These are phyloP conservation scores for Dovyalis caffra DNA, from an alignment of 345 rosid genomes.

Conservation along the genomic window DNA sequence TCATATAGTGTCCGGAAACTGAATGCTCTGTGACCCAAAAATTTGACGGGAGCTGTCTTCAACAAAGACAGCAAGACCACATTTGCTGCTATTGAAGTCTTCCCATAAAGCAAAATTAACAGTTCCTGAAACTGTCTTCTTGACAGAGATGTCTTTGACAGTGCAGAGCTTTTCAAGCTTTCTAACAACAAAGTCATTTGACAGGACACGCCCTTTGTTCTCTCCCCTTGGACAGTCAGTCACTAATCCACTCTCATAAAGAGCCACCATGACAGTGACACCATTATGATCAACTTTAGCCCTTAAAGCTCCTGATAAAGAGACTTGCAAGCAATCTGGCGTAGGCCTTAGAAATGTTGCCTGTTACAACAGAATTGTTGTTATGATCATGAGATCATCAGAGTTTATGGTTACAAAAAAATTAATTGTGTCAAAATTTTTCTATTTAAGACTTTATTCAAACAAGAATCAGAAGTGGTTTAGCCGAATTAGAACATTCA, in stretches of 20 bases:
- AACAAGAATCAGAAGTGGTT: no score
- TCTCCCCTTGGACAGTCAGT: conserved; percentile 66
- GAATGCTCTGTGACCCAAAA: conserved; percentile 66
- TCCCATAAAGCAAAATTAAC: conserved; percentile 71
- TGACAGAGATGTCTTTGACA: conserved; percentile 54
- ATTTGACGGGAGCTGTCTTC: conserved; percentile 63
- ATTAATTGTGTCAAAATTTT: not conserved
- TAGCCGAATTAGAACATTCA: no score
- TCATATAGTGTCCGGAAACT: conserved; percentile 58
- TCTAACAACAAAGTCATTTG: conserved; percentile 74
- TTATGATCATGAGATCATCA: no score
- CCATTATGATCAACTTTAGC: conserved; percentile 55
- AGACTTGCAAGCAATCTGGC: conserved; percentile 55
- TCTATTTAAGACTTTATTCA: not conserved
- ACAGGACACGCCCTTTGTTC: conserved; percentile 69
- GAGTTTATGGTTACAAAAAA: not conserved
- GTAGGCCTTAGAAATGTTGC: conserved; percentile 66
- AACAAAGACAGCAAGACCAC: conserved; percentile 62
- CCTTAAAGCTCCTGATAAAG: conserved; percentile 55
- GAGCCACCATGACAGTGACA: conserved; percentile 67
- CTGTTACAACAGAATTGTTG: conserved; percentile 25
- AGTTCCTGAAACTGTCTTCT: conserved; percentile 65
- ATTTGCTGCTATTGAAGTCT: conserved; percentile 62
- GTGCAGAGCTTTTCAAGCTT: conserved; percentile 72
- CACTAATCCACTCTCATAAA: conserved; percentile 72